Base-by-base conservation (phyloP, 169 alveolate species). In the Plasmodium chabaudi region DNA sequence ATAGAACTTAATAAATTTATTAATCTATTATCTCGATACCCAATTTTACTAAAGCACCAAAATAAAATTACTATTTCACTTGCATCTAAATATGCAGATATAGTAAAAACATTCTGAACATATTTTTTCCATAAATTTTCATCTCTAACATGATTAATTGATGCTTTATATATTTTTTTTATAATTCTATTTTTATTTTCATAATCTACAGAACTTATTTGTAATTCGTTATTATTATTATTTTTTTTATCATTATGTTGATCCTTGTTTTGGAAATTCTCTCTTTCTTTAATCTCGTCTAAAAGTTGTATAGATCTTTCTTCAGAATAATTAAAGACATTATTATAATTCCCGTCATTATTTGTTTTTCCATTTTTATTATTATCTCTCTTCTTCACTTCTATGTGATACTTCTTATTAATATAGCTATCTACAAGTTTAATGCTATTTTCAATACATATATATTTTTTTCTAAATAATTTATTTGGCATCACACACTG, bases 41-140 rank as follows among this genome's bases (percentile, higher is more conserved):
- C 87, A 46, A 94, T 92, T 90, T 94, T 94, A 15, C 94, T 90
- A 77, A 94, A 94, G 15, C 95, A 94, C 91, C 94, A 91, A 89
- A 94, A 59, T 19, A 94, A 88, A 5, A 92, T 72, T 55, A 90
- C 92, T 56, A 92, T 68, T n/a, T 94, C 96, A 25, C 91, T 65
- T 15, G 95, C 92, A 47, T 91, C 92, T 42, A 94, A 56, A 25
- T 87, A 74, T 17, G 69, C 87, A 13, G 93, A 72, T 56, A 90
- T 64, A n/a, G 77, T 55, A 17, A 90, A 84, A 10, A 71, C 19
- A 44, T 88, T 68, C 68, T 94, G 94, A n/a, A 88, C 93, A 72
- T 94, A 94, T 72, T 93, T 86, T 49, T 88, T 87, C 96, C 96
- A 94, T 27, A 94, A 88, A 65, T 91, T 88, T 55, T 92, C 96